Conservation (phyloP, 148 eudicot genomes). For the Amaranthus palmeri region DNA sequence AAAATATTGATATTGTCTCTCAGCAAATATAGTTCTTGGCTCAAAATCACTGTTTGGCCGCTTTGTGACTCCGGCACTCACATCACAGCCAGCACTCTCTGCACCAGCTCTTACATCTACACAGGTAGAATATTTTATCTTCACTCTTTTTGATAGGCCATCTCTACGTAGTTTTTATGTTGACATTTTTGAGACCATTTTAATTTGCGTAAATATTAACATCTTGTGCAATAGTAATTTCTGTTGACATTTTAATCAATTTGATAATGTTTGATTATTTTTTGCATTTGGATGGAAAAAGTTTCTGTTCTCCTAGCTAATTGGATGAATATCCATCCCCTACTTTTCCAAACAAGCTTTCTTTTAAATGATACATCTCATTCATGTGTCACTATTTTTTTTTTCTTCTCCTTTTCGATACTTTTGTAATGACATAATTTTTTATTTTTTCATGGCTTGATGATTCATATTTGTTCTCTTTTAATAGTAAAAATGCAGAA, state of each 20-base stretch:
- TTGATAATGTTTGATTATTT: neutral
- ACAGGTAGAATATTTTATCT: constrained; percentile 49
- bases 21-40: constrained; percentile 78
- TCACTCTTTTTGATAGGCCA: neutral
- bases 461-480: too few species aligned
- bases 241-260: neutral
- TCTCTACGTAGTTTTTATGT: neutral
- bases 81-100: constrained; percentile 30
- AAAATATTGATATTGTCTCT: constrained; percentile 16
- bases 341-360: neutral
- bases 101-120: constrained; percentile 71
- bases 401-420: too few species aligned
- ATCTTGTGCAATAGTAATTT: too few species aligned
- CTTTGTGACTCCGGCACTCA: constrained; percentile 39
- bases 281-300: neutral
- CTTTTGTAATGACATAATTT: too few species aligned
- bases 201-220: neutral
- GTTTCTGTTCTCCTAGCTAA: neutral
- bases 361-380: too few species aligned
- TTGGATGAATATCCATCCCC: neutral
- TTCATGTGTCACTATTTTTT: too few species aligned
- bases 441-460: too few species aligned
- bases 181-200: neutral
- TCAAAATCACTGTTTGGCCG: constrained; percentile 77
- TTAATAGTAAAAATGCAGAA: too few species aligned